These are phyloP conservation scores for Penicillium sp. DNA, from an alignment of 2,329 filamentous ascomycete genomes.

Conservation along the genomic window DNA sequence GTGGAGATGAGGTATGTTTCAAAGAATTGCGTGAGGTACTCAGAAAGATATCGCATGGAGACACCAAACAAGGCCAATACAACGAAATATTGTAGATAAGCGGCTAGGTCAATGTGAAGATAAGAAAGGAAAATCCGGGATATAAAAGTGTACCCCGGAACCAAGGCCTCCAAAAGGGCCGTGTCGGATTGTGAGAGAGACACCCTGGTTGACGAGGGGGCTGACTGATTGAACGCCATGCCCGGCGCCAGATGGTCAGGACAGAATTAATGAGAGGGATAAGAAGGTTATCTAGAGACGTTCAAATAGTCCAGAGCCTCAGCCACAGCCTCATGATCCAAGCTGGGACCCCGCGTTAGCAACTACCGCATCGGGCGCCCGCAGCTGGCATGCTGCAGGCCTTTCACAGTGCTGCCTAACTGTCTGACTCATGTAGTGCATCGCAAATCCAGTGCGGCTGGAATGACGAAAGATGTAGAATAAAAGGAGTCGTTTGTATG, in stretches of 20 bases:
- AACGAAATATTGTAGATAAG: conserved; percentile 66
- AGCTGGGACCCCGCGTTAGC: not conserved
- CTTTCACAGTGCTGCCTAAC: conserved; percentile 4
- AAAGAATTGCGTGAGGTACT: conserved; percentile 57
- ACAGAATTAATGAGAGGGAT: too few species aligned
- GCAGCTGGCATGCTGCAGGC: conserved; percentile 2
- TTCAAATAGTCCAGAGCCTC: not conserved
- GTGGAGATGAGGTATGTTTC: conserved; percentile 67
- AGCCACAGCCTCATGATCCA: not conserved
- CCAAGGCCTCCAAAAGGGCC: conserved; percentile 63
- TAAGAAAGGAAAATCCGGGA: conserved; percentile 61
- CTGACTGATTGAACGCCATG: conserved; percentile 31
- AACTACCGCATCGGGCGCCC: not conserved
- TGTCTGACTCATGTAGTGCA: conserved; percentile 7
- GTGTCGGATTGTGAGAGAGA: conserved; percentile 33
- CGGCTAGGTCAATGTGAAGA: conserved; percentile 65
- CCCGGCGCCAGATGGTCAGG: not conserved
- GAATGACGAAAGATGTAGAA: conserved; percentile 35
- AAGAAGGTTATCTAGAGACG: not conserved
- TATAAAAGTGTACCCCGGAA: conserved; percentile 69
- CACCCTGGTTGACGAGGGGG: conserved; percentile 17
- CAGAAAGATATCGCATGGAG: conserved; percentile 59
- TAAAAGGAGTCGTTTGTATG: not conserved
- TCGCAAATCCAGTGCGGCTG: not conserved
- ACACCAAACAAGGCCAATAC: conserved; percentile 57